Base-by-base conservation (phyloP, 139 green algal species). In the Auxenochlorella protothecoides region DNA sequence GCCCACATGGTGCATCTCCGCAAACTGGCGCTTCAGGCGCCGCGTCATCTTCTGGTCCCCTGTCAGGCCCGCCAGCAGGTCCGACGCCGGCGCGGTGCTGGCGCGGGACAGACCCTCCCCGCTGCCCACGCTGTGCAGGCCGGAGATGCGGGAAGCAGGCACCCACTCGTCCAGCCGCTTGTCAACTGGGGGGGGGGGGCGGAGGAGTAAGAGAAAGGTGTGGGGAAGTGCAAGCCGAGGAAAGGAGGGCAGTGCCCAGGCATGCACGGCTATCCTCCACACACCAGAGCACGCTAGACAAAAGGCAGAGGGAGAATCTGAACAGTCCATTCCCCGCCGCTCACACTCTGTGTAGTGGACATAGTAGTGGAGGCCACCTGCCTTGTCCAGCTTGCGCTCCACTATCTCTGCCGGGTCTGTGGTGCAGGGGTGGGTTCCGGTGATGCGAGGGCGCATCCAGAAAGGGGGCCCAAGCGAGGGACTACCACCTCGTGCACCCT, bases 81-180 rank as follows among this genome's bases (percentile, higher is more conserved):
- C 53, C 60, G n/a, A 65, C 3, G 5, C 52, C 53, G 8, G 68
- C 53, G 5, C 65, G 6, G 73, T 68, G 13, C 44, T 59, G 5
- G 73, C 15, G 5, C 73, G 12, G 10, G 65, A 13, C 57, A 73
- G 44, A 15, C 66, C 55, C n/a, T 53, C 71, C 15, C 63, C 63
- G 44, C 63, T 67, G 63, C 7, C 3, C 14, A 14, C 15, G 52
- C 14, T 7, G 16, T 70, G 66, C n/a, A 70, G 69, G 51, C 53
- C 57, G 9, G 63, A 66, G 53, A 78, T 15, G 5, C 71, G 59
- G 27, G 90, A 83, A 10, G 68, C 68, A 2, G 71, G 62, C 13
- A 95, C 88, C 91, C 91, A 96, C 74, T 96, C 91, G 73, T 96
- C 90, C 51, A 96, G 78, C 7, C 91, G 80, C 73, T 92, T 92